Base-by-base conservation (phyloP, 495 filamentous ascomycete genomes). In the Symbiotaphrina buchneri region DNA sequence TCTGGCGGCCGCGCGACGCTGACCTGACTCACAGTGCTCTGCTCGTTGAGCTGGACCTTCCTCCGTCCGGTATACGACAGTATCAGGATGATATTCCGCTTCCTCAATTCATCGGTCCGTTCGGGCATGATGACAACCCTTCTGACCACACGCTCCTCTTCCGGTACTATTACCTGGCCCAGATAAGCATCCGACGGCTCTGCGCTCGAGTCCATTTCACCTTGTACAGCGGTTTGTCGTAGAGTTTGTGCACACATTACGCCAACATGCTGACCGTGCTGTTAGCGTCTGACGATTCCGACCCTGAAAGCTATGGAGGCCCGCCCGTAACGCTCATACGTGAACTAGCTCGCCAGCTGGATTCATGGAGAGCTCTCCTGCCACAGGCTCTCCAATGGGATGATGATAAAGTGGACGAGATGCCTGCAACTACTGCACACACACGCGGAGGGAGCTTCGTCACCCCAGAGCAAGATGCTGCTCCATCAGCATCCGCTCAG, bases 331-430 rank as follows among this genome's bases (percentile, higher is more conserved):
- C 13, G 8, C 8, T 25, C 22, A 25, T 25, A 8, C 13, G 8
- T 13, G 22, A 25, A 25, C 22, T 25, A 8, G 22, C 22, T 13
- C 22, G 22, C 22, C 22, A 25, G 22, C 22, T 25, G 8, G 22
- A 25, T 13, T 8, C 8, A n/a, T 25, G 22, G 22, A 8, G 22
- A 8, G 13, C 22, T 13, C 22, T 8, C 22, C 22, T 25, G 22
- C 22, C 22, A 8, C 22, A 8, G 22, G 13, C 13, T 13, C 22
- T 25, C 22, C 22, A n/a, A 8, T 25, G 22, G 22, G 22, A 25
- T 8, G 22, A 25, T n/a, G 53, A 56, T 26, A 49, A 59, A 21
- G 21, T 11, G 10, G 22, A 30, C 7, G 32, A 35, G 20, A 35
- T 27, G 32, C 32, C 32, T 11, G 20, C 5, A 10, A 10, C 30